These are phyloP conservation scores for Irpex lacteus DNA, from an alignment of 1,284 basidiomycete species.

Conservation along the genomic window DNA sequence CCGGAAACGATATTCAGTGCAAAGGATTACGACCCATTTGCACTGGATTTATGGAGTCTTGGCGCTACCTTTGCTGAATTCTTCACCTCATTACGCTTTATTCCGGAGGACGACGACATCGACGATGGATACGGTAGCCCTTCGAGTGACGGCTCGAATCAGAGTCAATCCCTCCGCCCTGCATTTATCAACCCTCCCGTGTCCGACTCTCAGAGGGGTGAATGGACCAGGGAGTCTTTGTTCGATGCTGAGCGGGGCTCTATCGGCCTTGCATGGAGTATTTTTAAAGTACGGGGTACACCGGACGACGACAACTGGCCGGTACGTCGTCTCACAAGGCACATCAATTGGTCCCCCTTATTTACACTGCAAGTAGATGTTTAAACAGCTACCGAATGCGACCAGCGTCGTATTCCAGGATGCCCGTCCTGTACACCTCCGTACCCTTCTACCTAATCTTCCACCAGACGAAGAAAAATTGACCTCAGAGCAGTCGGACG, in stretches of 20 bases:
- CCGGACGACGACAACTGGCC: conserved; percentile 70
- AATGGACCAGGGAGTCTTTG: conserved; percentile 57
- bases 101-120: conserved; percentile 30
- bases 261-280: conserved; percentile 81
- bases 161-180: conserved; percentile 1
- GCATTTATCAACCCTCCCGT: conserved; percentile 36
- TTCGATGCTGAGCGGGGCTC: conserved; percentile 73
- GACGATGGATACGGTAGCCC: conserved; percentile 24
- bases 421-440: conserved; percentile 45
- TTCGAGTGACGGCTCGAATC: conserved; percentile 9
- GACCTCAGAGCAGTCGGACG: conserved; percentile 17
- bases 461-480: conserved; percentile 28
- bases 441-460: conserved; percentile 52
- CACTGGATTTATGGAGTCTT: conserved; percentile 85
- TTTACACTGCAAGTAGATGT: conserved; percentile 36
- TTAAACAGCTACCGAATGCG: conserved; percentile 59
- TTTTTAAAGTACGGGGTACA: conserved; percentile 78
- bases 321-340: conserved; percentile 38
- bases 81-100: conserved; percentile 65
- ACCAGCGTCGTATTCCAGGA: conserved; percentile 56
- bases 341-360: neutral
- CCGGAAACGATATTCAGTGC: conserved; percentile 89
- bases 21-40: conserved; percentile 65
- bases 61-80: conserved; percentile 79
- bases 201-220: conserved; percentile 27